Percentiles rank a stretch among this genome's conserved stretches.
These are phyloP conservation scores for Komagataella populi DNA, from an alignment of 805 yeast genomes.

Conservation along the genomic window DNA sequence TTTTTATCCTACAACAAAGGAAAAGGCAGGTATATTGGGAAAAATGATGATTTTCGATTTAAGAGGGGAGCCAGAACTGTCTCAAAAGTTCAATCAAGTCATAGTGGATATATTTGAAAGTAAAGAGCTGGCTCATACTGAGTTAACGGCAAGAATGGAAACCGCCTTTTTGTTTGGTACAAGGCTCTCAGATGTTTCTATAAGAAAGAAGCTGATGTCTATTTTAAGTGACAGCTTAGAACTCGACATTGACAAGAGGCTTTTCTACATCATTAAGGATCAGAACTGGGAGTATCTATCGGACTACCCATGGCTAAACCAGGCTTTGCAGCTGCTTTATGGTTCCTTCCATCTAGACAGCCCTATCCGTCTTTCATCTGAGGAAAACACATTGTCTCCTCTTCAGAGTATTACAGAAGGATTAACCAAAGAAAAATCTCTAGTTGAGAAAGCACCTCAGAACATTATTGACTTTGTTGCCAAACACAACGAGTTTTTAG, in stretches of 20 bases:
- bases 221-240: constrained; percentile 73
- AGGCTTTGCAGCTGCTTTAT: constrained; percentile 75
- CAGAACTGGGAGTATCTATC: constrained; percentile 96
- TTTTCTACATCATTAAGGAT: constrained; percentile 80
- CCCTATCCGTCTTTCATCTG: constrained; percentile 27
- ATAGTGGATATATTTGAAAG: constrained; percentile 82
- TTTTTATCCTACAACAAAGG: constrained; percentile 87
- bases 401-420: constrained; percentile 28
- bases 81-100: constrained; percentile 72
- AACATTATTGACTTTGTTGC: constrained; percentile 8
- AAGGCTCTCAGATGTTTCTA: constrained; percentile 57
- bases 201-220: constrained; percentile 66
- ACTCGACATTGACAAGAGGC: constrained; percentile 59
- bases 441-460: background rate
- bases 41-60: constrained; percentile 91
- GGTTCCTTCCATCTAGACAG: constrained; percentile 55
- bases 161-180: constrained; percentile 95
- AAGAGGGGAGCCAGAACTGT: constrained; percentile 68
- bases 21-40: constrained; percentile 84
- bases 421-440: constrained; percentile 4
- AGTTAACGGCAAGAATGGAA: constrained; percentile 87
- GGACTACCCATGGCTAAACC: constrained; percentile 90
- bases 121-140: constrained; percentile 65
- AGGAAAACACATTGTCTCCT: constrained; percentile 40
- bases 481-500: constrained; percentile 12